phyloP scores from a whole-genome alignment of 495 filamentous ascomycete species.

The Opeltia flavorubescens region DNA sequence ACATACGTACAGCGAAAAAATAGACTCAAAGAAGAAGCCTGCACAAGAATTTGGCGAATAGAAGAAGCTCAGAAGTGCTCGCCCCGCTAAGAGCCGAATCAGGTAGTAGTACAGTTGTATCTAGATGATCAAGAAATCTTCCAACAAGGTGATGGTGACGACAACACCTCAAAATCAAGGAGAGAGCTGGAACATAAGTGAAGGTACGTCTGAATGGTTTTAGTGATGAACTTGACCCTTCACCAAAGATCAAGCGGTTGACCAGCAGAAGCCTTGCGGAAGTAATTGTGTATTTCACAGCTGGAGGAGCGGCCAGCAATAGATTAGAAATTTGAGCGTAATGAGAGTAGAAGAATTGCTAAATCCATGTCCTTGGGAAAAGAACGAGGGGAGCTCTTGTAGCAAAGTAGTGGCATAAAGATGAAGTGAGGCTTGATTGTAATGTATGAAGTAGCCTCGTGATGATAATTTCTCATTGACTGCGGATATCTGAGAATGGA shows the following conservation, averaged over 20 bases:
- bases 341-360: background rate
- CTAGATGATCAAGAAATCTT: background rate
- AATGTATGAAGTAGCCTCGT: background rate
- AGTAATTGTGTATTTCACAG: background rate
- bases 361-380: too few relatives aligned
- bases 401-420: background rate
- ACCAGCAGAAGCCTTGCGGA: background rate
- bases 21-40: constrained; percentile 12
- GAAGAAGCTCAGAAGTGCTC: background rate
- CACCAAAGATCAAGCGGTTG: background rate
- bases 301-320: background rate
- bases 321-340: background rate
- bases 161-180: too few relatives aligned
- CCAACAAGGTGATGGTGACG: background rate
- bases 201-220: background rate
- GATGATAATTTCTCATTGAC: background rate
- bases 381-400: too few relatives aligned
- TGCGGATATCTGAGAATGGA: background rate
- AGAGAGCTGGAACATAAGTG: background rate
- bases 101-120: background rate
- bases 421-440: background rate
- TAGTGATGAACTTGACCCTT: background rate
- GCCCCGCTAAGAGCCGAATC: background rate
- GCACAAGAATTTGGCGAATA: background rate
- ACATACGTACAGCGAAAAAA: constrained; percentile 32